Percentiles rank a stretch among this genome's conserved stretches.
Evolutionary conservation across 2,329 filamentous ascomycete genomes (phyloP).

Genomic region (Paecilomyces sp.): DNA sequence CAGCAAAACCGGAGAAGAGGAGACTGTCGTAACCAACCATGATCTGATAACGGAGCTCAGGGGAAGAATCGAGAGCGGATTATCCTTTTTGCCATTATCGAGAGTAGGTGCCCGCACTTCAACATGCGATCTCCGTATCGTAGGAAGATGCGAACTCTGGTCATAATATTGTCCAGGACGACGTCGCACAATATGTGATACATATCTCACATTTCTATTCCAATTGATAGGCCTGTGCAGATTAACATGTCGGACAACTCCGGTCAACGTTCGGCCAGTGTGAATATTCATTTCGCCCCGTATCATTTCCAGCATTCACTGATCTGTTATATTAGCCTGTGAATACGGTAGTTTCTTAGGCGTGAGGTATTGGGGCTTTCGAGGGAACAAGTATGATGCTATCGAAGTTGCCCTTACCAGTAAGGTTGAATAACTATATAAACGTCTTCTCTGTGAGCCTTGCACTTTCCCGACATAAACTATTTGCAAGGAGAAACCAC

Average conservation of each 20-base stretch:
- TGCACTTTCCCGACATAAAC: neutral
- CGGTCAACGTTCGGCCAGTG: neutral
- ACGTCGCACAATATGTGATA: neutral
- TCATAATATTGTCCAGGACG: neutral
- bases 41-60: constrained; percentile 8
- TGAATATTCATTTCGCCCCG: neutral
- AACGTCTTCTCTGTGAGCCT: no score
- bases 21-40: constrained; percentile 8
- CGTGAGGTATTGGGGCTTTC: neutral
- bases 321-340: neutral
- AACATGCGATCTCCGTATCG: neutral
- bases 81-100: neutral
- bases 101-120: neutral
- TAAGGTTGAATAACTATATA: no score
- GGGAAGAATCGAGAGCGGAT: constrained; percentile 8
- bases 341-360: neutral
- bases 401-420: no score
- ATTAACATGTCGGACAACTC: neutral
- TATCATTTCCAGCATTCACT: neutral
- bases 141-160: neutral
- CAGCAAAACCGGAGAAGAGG: constrained; percentile 45
- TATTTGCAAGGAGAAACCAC: neutral
- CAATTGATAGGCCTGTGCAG: neutral
- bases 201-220: neutral
- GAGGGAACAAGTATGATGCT: no score